These are phyloP conservation scores for Vitis hybrid DNA, from an alignment of 177 flowering plant genomes.

Conservation along the genomic window DNA sequence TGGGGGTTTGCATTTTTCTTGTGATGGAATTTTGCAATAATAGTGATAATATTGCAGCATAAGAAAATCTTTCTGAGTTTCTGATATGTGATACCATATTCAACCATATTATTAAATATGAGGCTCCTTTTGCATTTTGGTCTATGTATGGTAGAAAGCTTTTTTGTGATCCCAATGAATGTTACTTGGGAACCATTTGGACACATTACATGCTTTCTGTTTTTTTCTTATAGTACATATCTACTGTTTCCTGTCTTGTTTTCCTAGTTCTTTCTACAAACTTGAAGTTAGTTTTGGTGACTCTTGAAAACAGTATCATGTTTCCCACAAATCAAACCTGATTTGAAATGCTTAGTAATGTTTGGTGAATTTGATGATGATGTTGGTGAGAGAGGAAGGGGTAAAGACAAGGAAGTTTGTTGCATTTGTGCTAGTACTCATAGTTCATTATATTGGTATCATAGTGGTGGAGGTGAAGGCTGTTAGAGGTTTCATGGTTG, in stretches of 20 bases:
- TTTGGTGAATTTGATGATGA: background rate
- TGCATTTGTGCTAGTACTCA: background rate
- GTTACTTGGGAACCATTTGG: background rate
- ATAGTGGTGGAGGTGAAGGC: background rate
- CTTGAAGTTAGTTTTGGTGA: background rate
- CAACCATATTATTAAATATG: background rate
- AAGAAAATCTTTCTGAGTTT: background rate
- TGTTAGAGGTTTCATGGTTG: background rate
- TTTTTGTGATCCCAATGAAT: no score
- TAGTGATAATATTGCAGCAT: background rate
- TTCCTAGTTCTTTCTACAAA: no score
- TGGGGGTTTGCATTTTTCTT: background rate
- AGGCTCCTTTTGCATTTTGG: background rate
- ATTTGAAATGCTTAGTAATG: background rate
- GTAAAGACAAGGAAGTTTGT: background rate
- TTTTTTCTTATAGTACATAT: no score
- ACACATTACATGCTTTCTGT: background rate
- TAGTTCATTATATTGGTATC: background rate
- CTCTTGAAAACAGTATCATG: background rate
- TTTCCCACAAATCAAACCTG: background rate
- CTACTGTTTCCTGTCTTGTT: no score
- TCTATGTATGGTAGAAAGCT: no score
- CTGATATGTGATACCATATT: background rate
- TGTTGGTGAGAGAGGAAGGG: background rate
- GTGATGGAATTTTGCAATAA: background rate